Percentiles rank a stretch among this genome's conserved stretches.
phyloP scores from a whole-genome alignment of 2,329 filamentous ascomycete species.

The Colletotrichum godetiae region DNA sequence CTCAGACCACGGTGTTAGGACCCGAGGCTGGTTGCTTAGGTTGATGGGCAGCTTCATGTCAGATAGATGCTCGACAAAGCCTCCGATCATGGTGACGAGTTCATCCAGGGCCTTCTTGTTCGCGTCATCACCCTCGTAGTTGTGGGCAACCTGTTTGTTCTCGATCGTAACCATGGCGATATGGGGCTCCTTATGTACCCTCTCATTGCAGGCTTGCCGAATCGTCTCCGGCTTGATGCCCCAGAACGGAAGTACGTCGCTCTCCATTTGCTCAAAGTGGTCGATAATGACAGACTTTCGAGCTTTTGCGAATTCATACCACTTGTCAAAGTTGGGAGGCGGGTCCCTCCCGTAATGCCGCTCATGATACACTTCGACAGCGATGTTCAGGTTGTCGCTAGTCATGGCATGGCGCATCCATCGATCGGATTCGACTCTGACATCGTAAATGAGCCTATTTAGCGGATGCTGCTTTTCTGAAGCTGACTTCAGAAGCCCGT shows the following conservation, averaged over 20 bases:
- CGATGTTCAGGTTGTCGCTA: constrained; percentile 59
- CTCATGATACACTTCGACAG: constrained; percentile 61
- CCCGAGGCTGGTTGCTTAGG: constrained; percentile 77
- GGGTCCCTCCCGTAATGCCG: constrained; percentile 73
- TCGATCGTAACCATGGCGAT: constrained; percentile 68
- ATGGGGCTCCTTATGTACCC: constrained; percentile 52
- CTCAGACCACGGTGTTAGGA: constrained; percentile 78
- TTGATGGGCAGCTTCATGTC: constrained; percentile 91
- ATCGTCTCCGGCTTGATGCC: constrained; percentile 75
- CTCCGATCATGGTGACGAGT: constrained; percentile 74
- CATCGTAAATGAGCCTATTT: constrained; percentile 60
- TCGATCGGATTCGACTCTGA: constrained; percentile 57
- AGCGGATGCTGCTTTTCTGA: constrained; percentile 56
- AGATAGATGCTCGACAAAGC: constrained; percentile 79
- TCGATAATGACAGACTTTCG: constrained; percentile 79
- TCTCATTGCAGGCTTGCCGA: constrained; percentile 63
- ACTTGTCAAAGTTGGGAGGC: constrained; percentile 84
- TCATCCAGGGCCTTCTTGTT: constrained; percentile 53
- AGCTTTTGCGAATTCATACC: constrained; percentile 82
- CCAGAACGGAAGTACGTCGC: constrained; percentile 83
- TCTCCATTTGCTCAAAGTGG: constrained; percentile 82
- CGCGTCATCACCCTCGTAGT: constrained; percentile 45
- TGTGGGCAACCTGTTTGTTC: constrained; percentile 67
- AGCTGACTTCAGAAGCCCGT: constrained; percentile 45
- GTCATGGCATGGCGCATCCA: constrained; percentile 60